These are phyloP conservation scores for Rhododendron simsii DNA, from an alignment of 148 eudicot genomes.

Conservation along the genomic window DNA sequence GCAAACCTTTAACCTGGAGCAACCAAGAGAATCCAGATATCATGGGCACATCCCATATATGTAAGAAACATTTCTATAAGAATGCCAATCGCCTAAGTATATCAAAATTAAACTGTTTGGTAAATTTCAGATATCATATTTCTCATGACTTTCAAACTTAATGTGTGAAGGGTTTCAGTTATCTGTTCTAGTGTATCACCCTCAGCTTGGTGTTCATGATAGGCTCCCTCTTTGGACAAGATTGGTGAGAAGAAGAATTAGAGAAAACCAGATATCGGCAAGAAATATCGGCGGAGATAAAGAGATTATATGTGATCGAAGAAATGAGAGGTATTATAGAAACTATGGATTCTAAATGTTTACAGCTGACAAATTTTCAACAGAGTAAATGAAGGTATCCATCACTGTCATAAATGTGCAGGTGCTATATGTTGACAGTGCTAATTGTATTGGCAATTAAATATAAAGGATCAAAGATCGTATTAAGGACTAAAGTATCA, in stretches of 20 bases:
- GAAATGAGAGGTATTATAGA: neutral
- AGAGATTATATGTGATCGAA: neutral
- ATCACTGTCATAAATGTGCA: neutral
- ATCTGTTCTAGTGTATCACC: neutral
- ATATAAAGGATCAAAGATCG: neutral
- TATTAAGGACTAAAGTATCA: neutral
- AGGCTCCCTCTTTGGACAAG: neutral
- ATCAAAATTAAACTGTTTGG: neutral
- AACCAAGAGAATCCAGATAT: constrained; percentile 11
- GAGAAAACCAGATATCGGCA: neutral
- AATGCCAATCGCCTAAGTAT: neutral
- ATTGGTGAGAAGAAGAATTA: neutral
- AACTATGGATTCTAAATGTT: neutral
- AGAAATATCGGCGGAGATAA: neutral
- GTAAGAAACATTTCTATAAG: neutral
- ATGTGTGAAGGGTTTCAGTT: neutral
- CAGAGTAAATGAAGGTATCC: too few species aligned
- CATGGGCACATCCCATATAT: constrained; percentile 8
- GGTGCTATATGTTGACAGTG: neutral
- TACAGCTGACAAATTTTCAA: neutral
- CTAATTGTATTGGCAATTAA: neutral
- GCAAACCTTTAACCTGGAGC: constrained; percentile 38
- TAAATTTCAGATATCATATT: neutral
- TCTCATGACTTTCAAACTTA: neutral
- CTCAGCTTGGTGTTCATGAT: neutral